These are phyloP conservation scores for Chytriomyces hyalinus DNA, from an alignment of 192 early-diverging fungal species.

Conservation along the genomic window DNA sequence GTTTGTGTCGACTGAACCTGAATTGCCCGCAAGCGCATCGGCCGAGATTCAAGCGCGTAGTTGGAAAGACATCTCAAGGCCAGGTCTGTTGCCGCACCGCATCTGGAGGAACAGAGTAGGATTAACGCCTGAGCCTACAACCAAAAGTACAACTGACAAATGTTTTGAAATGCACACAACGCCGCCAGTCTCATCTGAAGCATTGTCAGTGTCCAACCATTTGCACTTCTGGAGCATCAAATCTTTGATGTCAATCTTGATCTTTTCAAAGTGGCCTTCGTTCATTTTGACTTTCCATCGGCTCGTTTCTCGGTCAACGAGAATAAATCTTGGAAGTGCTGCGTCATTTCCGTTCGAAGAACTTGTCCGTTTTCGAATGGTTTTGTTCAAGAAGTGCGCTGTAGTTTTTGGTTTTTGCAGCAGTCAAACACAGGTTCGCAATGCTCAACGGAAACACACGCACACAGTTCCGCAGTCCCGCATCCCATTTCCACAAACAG, in stretches of 20 bases:
- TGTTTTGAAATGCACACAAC: slow-evolving; percentile 35
- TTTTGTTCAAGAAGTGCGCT: not conserved
- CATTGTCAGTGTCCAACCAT: not conserved
- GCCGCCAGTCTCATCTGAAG: not conserved
- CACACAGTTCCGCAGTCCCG: slow-evolving; percentile 21
- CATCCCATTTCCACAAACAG: slow-evolving; percentile 25
- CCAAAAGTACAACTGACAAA: not conserved
- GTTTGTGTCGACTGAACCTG: not conserved
- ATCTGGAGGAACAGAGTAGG: not conserved
- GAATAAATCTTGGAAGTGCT: not conserved
- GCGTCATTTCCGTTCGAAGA: not conserved
- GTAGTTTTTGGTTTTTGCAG: too few relatives aligned
- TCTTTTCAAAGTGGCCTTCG: slow-evolving; percentile 17
- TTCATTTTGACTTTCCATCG: slow-evolving; percentile 31
- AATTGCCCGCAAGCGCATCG: not conserved
- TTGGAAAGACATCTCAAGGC: slow-evolving; percentile 14
- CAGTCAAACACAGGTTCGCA: too few relatives aligned
- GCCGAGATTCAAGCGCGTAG: not conserved
- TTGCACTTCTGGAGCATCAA: slow-evolving; percentile 3
- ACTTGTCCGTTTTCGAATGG: not conserved
- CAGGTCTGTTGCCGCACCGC: slow-evolving; percentile 27
- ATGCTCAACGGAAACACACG: too few relatives aligned
- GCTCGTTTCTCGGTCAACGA: slow-evolving; percentile 25
- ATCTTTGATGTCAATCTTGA: slow-evolving; percentile 31
- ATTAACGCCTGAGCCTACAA: too few relatives aligned